phyloP scores from a whole-genome alignment of 192 early-diverging fungal species.

The Coemansia sp. region DNA sequence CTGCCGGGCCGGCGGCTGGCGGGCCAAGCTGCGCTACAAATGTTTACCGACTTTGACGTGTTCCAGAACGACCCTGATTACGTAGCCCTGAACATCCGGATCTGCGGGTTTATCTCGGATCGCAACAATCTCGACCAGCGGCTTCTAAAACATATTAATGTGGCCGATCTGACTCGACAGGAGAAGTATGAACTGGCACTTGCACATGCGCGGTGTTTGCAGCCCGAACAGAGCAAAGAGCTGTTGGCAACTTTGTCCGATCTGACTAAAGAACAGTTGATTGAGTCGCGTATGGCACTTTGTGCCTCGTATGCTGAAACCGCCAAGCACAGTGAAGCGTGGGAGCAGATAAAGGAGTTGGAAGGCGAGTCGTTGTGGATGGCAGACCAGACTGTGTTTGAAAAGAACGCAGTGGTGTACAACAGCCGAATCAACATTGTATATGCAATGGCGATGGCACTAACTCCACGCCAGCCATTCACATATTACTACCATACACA shows the following conservation, averaged over 20 bases:
- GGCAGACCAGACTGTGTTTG: constrained; percentile 4
- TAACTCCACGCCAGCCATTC: constrained; percentile 36
- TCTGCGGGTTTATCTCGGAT: constrained; percentile 33
- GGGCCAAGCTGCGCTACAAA: constrained; percentile 39
- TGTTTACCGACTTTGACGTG: constrained; percentile 28
- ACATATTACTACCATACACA: constrained; percentile 36
- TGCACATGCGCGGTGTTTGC: constrained; percentile 41
- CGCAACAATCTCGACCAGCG: neutral
- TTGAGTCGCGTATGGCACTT: constrained; percentile 24
- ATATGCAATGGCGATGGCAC: constrained; percentile 19
- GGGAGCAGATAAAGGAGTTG: neutral
- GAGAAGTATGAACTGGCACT: constrained; percentile 25
- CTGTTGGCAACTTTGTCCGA: neutral
- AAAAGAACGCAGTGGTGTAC: neutral
- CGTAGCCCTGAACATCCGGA: constrained; percentile 17
- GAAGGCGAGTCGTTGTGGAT: constrained; percentile 9
- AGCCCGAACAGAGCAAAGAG: constrained; percentile 6
- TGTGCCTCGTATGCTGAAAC: constrained; percentile 31
- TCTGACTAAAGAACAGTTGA: constrained; percentile 9
- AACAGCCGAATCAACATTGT: constrained; percentile 17
- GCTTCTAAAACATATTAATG: neutral
- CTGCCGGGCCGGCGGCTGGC: constrained; percentile 37
- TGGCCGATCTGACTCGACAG: neutral
- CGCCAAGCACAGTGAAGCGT: constrained; percentile 10
- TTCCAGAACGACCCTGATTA: neutral